Evolutionary conservation across 1,284 basidiomycete species (phyloP).

Genomic region (Flammula alnicola): DNA sequence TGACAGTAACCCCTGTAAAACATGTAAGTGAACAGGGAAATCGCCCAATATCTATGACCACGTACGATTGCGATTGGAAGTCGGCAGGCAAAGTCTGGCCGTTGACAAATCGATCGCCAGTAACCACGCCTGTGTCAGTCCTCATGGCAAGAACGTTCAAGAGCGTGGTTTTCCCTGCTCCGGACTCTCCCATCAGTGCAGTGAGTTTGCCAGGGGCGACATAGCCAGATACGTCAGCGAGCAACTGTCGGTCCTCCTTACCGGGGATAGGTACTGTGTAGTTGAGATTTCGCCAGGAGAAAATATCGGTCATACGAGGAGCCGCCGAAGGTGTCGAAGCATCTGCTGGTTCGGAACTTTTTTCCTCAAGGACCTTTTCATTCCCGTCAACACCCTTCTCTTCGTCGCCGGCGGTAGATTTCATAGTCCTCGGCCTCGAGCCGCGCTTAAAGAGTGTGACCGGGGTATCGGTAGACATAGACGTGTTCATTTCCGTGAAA

Average conservation of each 20-base stretch:
- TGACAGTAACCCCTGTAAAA: conserved; percentile 64
- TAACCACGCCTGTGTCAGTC: conserved; percentile 71
- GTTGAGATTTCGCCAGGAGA: conserved; percentile 50
- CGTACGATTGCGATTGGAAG: conserved; percentile 72
- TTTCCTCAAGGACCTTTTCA: too few relatives aligned
- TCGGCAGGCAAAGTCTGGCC: conserved; percentile 72
- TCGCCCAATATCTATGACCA: conserved; percentile 12
- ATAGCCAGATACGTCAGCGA: conserved; percentile 79
- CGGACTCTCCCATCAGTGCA: conserved; percentile 82
- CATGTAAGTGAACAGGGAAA: not conserved
- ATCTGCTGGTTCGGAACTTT: too few relatives aligned
- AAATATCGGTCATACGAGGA: conserved; percentile 38
- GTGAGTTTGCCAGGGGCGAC: too few relatives aligned
- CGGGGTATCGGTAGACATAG: conserved; percentile 33
- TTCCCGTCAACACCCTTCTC: conserved; percentile 25
- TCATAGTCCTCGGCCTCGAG: conserved; percentile 22
- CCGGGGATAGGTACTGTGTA: conserved; percentile 68
- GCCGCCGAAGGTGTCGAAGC: not conserved
- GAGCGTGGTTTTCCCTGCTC: conserved; percentile 57
- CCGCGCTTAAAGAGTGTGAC: conserved; percentile 46
- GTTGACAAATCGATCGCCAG: conserved; percentile 78
- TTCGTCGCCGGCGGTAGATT: conserved; percentile 11
- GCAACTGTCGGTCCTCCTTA: conserved; percentile 46
- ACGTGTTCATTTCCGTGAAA: conserved; percentile 55
- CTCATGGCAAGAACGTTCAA: conserved; percentile 74